Evolutionary conservation across 225 moss, liverwort and hornwort genomes (phyloP), one percentile per base, ranked within the genome.

Genomic region (Climacium dendroides): DNA sequence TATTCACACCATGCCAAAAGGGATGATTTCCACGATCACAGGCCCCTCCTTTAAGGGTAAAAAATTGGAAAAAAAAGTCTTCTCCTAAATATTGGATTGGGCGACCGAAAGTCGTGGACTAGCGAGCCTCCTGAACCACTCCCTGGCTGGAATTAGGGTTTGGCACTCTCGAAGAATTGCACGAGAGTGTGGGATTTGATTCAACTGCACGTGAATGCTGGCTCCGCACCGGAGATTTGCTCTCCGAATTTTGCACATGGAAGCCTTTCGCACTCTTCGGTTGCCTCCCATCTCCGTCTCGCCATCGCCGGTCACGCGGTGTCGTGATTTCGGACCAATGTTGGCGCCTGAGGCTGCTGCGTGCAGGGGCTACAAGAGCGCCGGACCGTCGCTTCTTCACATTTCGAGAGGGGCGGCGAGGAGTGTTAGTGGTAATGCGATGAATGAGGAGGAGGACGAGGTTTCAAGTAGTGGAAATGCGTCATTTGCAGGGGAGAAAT

Each of bases 161-260:
- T 67, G 58, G 52, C 8, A 59, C 48, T 89, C 82, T 22, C n/a
- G 32, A 14, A 50, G 78, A 69, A 61, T 78, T 78, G 50, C 39
- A 34, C 24, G 59, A 1, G 15, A 30, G 62, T 15, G 19, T 28
- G 32, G 10, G 41, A 61, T 32, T 63, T 6, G 72, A n/a, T 50
- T 6, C 18, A 63, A 17, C 34, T 73, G 43, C 83, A 41, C 67
- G 67, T 64, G 64, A 64, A 64, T 64, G 64, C 89, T 88, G 50
- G 84, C 72, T 5, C 15, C 23, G 62, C 83, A 72, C 55, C 23
- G 63, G 5, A 89, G 78, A 87, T 22, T 87, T 37, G 71, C 43
- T 62, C 78, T 82, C 52, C 89, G 54, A 61, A 34, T 89, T 70
- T 30, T 78, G 83, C 89, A 79, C 43, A 89, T 89, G 89, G 86